A percentile compares a stretch with the other conserved stretches of the same genome.
phyloP scores from a whole-genome alignment of 2,329 filamentous ascomycete genomes.

The Sporothrix phasma region DNA sequence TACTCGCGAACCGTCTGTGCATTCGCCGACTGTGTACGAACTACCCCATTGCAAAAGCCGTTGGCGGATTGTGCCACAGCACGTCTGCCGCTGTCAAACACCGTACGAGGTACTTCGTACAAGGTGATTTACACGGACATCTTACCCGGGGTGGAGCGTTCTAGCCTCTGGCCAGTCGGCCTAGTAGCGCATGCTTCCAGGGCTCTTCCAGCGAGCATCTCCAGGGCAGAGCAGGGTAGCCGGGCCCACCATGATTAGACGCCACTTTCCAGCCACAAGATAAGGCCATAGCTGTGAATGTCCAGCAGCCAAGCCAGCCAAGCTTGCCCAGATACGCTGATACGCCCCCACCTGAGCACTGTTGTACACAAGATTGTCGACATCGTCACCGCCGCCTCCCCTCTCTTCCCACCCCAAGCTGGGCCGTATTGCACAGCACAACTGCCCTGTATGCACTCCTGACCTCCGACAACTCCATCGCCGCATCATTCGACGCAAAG shows the following conservation, averaged over 20 bases:
- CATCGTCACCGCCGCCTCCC: background rate
- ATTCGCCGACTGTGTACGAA: background rate
- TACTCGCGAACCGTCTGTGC: background rate
- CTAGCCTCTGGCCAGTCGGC: background rate
- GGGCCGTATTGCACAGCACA: background rate
- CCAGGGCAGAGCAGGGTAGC: background rate
- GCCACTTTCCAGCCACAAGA: background rate
- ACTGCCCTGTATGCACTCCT: background rate
- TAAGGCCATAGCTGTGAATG: background rate
- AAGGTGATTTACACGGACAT: background rate
- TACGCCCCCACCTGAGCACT: background rate
- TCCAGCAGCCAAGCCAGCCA: background rate
- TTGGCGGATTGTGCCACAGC: background rate
- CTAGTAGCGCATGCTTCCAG: background rate
- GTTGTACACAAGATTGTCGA: background rate
- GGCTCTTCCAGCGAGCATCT: background rate
- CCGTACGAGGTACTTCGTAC: background rate
- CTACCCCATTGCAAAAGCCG: background rate
- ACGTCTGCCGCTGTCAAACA: background rate
- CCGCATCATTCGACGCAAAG: background rate
- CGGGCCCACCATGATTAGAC: background rate
- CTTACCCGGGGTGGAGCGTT: background rate
- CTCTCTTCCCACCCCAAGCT: background rate
- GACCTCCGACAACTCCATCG: background rate
- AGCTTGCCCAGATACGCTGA: background rate